phyloP scores from a whole-genome alignment of 306 rosid genomes.

The Delonix regia region DNA sequence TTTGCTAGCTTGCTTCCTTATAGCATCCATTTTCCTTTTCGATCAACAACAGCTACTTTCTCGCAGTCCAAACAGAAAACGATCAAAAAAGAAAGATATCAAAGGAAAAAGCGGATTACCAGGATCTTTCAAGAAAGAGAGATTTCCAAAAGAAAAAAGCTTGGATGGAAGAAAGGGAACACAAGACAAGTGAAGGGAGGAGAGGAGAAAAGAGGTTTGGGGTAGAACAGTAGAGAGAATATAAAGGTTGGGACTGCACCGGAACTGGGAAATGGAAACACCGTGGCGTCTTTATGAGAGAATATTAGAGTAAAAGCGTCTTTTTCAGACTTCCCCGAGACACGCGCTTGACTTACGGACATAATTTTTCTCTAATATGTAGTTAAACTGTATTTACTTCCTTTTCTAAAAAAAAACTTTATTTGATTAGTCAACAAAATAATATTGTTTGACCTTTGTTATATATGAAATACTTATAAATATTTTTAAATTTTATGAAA shows the following conservation, averaged over 20 bases:
- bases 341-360: slow-evolving; percentile 39
- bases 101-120: slow-evolving; percentile 25
- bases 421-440: too few species aligned
- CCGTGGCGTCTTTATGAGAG: neutral
- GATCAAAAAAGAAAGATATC: slow-evolving; percentile 19
- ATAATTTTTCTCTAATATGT: too few species aligned
- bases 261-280: slow-evolving; percentile 31
- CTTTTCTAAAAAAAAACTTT: too few species aligned
- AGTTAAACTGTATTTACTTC: too few species aligned
- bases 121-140: slow-evolving; percentile 30
- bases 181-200: neutral
- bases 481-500: too few species aligned
- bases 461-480: too few species aligned
- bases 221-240: neutral
- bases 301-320: slow-evolving; percentile 26
- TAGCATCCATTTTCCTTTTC: slow-evolving; percentile 62
- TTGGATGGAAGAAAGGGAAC: slow-evolving; percentile 11
- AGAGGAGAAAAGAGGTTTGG: neutral
- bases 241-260: neutral
- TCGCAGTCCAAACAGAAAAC: slow-evolving; percentile 14
- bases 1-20: slow-evolving; percentile 88
- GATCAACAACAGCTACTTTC: slow-evolving; percentile 29
- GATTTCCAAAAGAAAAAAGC: neutral
- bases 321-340: slow-evolving; percentile 17
- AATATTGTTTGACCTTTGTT: too few species aligned